Percentiles rank a stretch among this genome's conserved stretches.
Conservation (phyloP, 345 rosid species). For the Heritiera fomes region DNA sequence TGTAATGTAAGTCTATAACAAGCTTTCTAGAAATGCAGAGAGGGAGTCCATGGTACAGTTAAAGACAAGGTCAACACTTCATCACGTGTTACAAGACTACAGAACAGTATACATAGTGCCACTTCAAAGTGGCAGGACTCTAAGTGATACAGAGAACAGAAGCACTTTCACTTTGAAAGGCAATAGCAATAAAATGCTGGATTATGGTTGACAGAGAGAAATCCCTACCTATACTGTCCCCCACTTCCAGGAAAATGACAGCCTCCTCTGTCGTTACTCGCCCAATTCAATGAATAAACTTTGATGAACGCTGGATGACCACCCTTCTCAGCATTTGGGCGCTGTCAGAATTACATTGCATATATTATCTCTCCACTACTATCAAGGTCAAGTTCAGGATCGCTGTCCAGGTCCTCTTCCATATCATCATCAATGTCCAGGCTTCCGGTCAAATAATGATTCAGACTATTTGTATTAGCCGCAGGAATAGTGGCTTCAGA, state of each 20-base stretch:
- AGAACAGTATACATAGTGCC: slow-evolving; percentile 13
- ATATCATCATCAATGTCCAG: slow-evolving; percentile 87
- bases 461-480: slow-evolving; percentile 60
- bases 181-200: background rate
- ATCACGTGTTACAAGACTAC: slow-evolving; percentile 11
- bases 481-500: slow-evolving; percentile 93
- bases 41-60: background rate
- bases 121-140: slow-evolving; percentile 6
- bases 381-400: slow-evolving; percentile 88
- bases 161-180: slow-evolving; percentile 16
- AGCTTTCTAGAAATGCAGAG: background rate
- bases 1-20: background rate
- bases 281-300: slow-evolving; percentile 7
- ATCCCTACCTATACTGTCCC: background rate
- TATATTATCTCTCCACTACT: slow-evolving; percentile 96
- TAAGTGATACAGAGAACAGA: slow-evolving; percentile 19
- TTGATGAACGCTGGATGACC: background rate
- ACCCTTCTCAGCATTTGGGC: background rate
- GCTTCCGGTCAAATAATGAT: slow-evolving; percentile 78
- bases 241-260: background rate
- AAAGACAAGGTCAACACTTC: background rate
- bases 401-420: slow-evolving; percentile 93
- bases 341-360: slow-evolving; percentile 57
- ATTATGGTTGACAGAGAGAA: background rate
- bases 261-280: background rate